Evolutionary conservation across 768 basidiomycete genomes (phyloP).

Genomic region (Rhodocollybia butyracea): DNA sequence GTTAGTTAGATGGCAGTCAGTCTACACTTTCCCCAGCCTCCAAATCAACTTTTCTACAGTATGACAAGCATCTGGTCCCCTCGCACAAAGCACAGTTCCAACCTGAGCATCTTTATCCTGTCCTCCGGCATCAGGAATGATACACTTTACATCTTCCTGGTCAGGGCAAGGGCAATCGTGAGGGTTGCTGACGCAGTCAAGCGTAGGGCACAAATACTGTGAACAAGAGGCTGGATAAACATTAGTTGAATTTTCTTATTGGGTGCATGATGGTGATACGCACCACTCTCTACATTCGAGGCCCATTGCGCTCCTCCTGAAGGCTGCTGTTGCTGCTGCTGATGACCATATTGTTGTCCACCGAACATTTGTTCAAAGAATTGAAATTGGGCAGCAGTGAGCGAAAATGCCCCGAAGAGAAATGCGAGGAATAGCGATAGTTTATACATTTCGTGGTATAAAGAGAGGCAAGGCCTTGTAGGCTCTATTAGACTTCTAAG

Average conservation of each 20-base stretch:
- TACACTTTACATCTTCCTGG: slow-evolving; percentile 72
- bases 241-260: background rate
- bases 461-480: background rate
- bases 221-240: slow-evolving; percentile 63
- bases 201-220: slow-evolving; percentile 68
- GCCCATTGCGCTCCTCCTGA: slow-evolving; percentile 58
- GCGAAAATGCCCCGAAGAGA: background rate
- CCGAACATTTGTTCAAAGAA: slow-evolving; percentile 82
- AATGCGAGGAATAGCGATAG: slow-evolving; percentile 2
- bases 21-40: slow-evolving; percentile 35
- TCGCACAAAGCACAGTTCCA: slow-evolving; percentile 66
- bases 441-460: slow-evolving; percentile 3
- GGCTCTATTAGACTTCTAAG: background rate
- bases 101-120: too few relatives aligned
- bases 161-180: slow-evolving; percentile 79
- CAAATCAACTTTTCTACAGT: slow-evolving; percentile 39
- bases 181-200: slow-evolving; percentile 62
- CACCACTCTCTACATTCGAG: slow-evolving; percentile 63
- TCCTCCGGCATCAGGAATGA: slow-evolving; percentile 60
- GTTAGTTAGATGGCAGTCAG: background rate
- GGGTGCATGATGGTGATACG: slow-evolving; percentile 14
- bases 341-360: slow-evolving; percentile 59
- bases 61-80: slow-evolving; percentile 63
- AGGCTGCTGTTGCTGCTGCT: slow-evolving; percentile 37
- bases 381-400: slow-evolving; percentile 64